Percentiles rank a stretch among this genome's conserved stretches.
phyloP scores from a whole-genome alignment of 2,329 filamentous ascomycete species.

The Aspergillus eucalypticola region DNA sequence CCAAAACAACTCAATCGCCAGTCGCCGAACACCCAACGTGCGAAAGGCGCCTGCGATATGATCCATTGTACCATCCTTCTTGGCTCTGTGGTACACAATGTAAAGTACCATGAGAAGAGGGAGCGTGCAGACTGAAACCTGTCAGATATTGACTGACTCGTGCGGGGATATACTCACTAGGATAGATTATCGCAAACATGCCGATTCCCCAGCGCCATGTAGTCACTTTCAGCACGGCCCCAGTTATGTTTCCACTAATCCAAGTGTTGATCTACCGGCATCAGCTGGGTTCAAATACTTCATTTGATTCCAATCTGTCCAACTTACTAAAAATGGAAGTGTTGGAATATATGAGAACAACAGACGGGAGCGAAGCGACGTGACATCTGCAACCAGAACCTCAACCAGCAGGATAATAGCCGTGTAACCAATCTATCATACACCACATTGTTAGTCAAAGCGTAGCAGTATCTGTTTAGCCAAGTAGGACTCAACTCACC shows the following conservation, averaged over 20 bases:
- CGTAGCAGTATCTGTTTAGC: no score
- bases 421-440: conserved; percentile 59
- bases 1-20: conserved; percentile 54
- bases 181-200: conserved; percentile 65
- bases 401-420: conserved; percentile 62
- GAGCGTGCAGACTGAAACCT: conserved; percentile 46
- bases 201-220: conserved; percentile 65
- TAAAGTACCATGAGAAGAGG: conserved; percentile 57
- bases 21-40: conserved; percentile 40
- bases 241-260: conserved; percentile 61
- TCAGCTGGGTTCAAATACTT: not conserved
- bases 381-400: conserved; percentile 65
- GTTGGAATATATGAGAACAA: conserved; percentile 67
- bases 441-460: not conserved
- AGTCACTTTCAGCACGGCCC: conserved; percentile 51
- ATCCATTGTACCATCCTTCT: conserved; percentile 49
- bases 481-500: conserved; percentile 21
- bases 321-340: conserved; percentile 54
- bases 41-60: conserved; percentile 44
- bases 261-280: conserved; percentile 57
- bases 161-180: conserved; percentile 29
- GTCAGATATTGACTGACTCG: not conserved
- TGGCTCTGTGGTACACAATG: conserved; percentile 55
- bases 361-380: conserved; percentile 62
- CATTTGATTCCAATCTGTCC: no score